Evolutionary conservation across 352 stramenopile species (phyloP).

Genomic region (Phytophthora pini): DNA sequence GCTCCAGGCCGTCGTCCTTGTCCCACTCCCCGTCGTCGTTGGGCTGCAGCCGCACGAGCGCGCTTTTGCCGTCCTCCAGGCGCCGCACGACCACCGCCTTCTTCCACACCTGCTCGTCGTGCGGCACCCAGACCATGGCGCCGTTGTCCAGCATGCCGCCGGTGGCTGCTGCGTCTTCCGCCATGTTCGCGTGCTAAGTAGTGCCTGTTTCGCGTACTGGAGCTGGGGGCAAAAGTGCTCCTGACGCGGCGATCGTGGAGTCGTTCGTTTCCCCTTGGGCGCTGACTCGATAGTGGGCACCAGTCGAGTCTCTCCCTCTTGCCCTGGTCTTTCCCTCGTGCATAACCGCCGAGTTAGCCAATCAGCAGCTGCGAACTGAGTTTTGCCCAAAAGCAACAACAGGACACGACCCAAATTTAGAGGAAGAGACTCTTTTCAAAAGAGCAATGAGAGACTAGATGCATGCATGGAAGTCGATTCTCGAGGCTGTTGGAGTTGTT

Average conservation of each 20-base stretch:
- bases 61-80: slow-evolving; percentile 51
- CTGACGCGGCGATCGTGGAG: slow-evolving; percentile 24
- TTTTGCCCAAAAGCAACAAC: background rate
- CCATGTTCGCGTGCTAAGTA: slow-evolving; percentile 19
- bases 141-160: slow-evolving; percentile 62
- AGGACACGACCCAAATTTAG: background rate
- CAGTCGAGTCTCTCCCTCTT: slow-evolving; percentile 27
- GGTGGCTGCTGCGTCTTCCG: slow-evolving; percentile 34
- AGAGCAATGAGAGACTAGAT: too few relatives aligned
- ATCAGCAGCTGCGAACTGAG: slow-evolving; percentile 23
- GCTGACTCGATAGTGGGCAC: slow-evolving; percentile 21
- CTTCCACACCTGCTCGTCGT: slow-evolving; percentile 81
- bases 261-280: slow-evolving; percentile 21
- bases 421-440: too few relatives aligned
- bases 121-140: slow-evolving; percentile 83
- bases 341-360: slow-evolving; percentile 28
- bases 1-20: slow-evolving; percentile 65
- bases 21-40: slow-evolving; percentile 63
- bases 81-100: slow-evolving; percentile 72
- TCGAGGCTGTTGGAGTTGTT: background rate
- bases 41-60: slow-evolving; percentile 69
- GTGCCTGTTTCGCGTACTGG: slow-evolving; percentile 32
- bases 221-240: background rate
- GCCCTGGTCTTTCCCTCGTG: slow-evolving; percentile 30
- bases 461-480: background rate